Conservation (phyloP, 2,329 filamentous ascomycete species). For the Gaeumannomyces sp. region DNA sequence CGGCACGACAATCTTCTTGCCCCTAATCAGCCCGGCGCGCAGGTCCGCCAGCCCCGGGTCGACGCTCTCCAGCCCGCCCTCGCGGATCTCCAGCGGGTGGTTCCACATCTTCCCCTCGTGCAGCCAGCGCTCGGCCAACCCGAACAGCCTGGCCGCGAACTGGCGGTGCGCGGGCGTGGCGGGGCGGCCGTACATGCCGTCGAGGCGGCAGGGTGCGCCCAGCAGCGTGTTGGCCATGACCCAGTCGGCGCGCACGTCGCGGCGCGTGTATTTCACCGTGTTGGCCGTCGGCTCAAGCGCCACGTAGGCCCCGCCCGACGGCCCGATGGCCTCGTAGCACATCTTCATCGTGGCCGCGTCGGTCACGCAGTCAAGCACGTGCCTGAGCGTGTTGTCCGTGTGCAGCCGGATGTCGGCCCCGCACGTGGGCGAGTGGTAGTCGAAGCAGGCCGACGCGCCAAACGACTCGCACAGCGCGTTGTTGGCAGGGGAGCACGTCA, state of each 20-base stretch:
- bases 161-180: conserved; percentile 14
- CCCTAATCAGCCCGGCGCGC: no score
- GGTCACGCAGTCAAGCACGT: conserved; percentile 15
- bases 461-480: conserved; percentile 10
- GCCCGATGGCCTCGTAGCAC: conserved; percentile 14
- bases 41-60: no score
- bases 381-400: conserved; percentile 13
- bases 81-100: no score
- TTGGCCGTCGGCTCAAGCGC: conserved; percentile 15
- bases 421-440: conserved; percentile 16
- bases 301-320: conserved; percentile 11
- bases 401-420: conserved; percentile 17
- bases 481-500: conserved; percentile 16
- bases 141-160: conserved; percentile 11
- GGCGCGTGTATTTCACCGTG: conserved; percentile 14
- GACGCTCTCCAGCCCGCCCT: no score
- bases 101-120: no score
- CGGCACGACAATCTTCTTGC: no score
- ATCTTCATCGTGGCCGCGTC: conserved; percentile 14
- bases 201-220: conserved; percentile 18
- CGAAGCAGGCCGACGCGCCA: conserved; percentile 16
- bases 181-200: conserved; percentile 25
- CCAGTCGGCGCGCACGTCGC: conserved; percentile 14
- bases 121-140: conserved; percentile 5
- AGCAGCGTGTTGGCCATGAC: conserved; percentile 16